A percentile compares a stretch with the other conserved stretches of the same genome.
phyloP scores from a whole-genome alignment of 2,329 filamentous ascomycete species.

The Aspergillus ibericus region DNA sequence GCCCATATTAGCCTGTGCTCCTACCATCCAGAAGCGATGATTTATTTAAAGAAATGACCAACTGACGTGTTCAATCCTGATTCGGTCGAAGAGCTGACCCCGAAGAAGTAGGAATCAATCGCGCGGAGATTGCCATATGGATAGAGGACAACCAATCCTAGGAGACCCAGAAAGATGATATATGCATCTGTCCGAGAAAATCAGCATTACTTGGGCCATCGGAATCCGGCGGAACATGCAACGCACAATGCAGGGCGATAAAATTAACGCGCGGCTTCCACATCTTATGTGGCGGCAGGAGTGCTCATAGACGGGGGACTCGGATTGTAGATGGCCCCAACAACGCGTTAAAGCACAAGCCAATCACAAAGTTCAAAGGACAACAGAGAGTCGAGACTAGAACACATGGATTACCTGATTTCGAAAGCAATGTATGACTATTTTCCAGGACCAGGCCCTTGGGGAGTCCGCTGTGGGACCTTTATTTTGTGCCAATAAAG shows the following conservation, averaged over 20 bases:
- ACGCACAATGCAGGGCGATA: constrained; percentile 32
- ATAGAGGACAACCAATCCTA: constrained; percentile 39
- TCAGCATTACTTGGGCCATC: neutral
- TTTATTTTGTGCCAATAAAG: neutral
- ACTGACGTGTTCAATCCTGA: constrained; percentile 54
- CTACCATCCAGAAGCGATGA: neutral
- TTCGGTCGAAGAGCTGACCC: constrained; percentile 51
- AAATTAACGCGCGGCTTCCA: constrained; percentile 29
- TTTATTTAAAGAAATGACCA: neutral
- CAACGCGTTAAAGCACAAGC: neutral
- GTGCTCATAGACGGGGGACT: neutral
- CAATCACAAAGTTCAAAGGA: neutral
- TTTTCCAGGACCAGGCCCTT: neutral
- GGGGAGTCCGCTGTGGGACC: neutral
- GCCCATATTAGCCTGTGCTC: neutral
- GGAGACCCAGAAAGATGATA: constrained; percentile 39
- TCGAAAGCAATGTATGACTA: neutral
- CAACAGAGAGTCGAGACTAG: neutral
- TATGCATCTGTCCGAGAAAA: constrained; percentile 37
- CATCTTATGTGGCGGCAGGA: constrained; percentile 13
- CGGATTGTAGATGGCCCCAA: neutral
- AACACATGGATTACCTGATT: neutral
- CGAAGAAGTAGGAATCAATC: constrained; percentile 54
- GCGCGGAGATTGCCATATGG: constrained; percentile 44
- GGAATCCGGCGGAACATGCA: neutral